Conservation (phyloP, 306 rosid genomes). For the Biancaea sappan region DNA sequence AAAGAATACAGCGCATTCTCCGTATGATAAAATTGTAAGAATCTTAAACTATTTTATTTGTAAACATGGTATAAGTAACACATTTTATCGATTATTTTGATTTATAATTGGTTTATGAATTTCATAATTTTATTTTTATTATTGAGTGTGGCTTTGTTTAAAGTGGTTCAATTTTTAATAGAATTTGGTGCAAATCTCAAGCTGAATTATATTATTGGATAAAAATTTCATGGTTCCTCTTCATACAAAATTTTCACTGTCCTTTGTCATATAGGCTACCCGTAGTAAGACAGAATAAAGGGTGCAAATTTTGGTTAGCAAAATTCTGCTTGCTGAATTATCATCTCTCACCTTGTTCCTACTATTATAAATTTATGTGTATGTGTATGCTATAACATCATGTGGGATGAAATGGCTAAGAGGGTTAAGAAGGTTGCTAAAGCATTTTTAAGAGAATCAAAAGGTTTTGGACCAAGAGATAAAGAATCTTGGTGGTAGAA, state of each 20-base stretch:
- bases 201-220: neutral
- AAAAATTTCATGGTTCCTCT: constrained; percentile 10
- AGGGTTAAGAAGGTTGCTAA: no score
- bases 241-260: neutral
- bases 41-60: constrained; percentile 32
- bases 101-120: neutral
- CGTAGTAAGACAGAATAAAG: neutral
- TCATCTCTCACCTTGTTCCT: constrained; percentile 1
- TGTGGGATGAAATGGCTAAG: no score
- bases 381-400: neutral
- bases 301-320: neutral
- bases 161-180: constrained; percentile 8
- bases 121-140: constrained; percentile 5
- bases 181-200: constrained; percentile 10
- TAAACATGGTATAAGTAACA: constrained; percentile 13
- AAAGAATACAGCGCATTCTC: constrained; percentile 42
- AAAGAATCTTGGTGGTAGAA: no score
- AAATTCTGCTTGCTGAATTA: neutral
- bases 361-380: neutral
- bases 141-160: constrained; percentile 4
- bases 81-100: neutral
- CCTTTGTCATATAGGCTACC: neutral
- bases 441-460: no score
- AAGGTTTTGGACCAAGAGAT: no score
- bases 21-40: constrained; percentile 75